A percentile compares a stretch with the other conserved stretches of the same genome.
These are phyloP conservation scores for Paramecium sexaurelia DNA, from an alignment of 73 alveolate genomes.

Conservation along the genomic window DNA sequence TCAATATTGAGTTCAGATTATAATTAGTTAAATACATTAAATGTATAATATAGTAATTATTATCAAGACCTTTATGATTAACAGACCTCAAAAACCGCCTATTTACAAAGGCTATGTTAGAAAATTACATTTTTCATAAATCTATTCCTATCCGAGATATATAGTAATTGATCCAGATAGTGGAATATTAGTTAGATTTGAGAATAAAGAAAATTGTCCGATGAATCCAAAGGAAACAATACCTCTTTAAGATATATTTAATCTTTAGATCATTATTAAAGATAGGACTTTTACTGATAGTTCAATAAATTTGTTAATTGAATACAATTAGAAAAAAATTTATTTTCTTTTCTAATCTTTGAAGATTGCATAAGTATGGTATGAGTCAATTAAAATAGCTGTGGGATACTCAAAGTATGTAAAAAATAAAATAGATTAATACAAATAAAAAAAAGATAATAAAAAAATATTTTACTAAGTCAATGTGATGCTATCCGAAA, in stretches of 20 bases:
- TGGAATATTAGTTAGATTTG: conserved; percentile 4
- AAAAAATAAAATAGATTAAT: not conserved
- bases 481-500: not conserved
- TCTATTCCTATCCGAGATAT: not conserved
- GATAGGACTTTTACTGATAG: not conserved
- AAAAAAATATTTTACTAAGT: not conserved
- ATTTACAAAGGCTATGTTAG: not conserved
- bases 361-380: not conserved
- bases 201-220: not conserved
- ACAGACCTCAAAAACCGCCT: conserved; percentile 27
- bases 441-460: not conserved
- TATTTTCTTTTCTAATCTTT: not conserved
- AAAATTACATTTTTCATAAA: not conserved
- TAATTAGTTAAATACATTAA: not conserved
- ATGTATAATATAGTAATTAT: not conserved
- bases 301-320: not conserved
- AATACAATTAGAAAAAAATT: not conserved
- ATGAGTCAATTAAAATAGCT: not conserved
- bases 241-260: not conserved
- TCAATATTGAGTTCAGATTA: not conserved
- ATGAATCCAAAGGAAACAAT: not conserved
- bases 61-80: not conserved
- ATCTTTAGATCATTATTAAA: not conserved
- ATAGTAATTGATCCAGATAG: conserved; percentile 16
- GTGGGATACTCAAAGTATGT: conserved; percentile 2